Evolutionary conservation across 768 basidiomycete species (phyloP).

Genomic region (Boletus tylopilopsis): DNA sequence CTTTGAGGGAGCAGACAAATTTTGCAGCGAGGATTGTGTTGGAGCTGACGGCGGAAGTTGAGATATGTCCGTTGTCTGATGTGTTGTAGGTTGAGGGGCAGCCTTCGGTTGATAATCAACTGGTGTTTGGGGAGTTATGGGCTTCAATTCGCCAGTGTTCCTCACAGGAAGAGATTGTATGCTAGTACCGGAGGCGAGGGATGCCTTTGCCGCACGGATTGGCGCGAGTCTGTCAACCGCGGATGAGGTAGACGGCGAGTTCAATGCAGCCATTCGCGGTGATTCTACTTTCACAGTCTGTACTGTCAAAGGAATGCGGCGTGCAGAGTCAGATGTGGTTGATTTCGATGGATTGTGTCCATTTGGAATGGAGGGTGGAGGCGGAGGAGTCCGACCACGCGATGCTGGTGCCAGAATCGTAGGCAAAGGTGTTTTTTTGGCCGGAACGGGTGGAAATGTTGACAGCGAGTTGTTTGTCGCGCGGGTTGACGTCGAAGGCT

Average conservation of each 20-base stretch:
- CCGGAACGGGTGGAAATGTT: neutral
- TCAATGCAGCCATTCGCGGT: constrained; percentile 7
- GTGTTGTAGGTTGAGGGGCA: neutral
- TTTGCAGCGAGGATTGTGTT: constrained; percentile 1
- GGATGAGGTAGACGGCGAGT: constrained; percentile 3
- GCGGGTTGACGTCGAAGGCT: constrained; percentile 9
- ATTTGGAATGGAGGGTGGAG: neutral
- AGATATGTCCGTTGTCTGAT: neutral
- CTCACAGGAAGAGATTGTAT: constrained; percentile 8
- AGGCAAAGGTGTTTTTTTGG: neutral
- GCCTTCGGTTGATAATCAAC: constrained; percentile 1
- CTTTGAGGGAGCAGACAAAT: neutral
- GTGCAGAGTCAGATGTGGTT: neutral
- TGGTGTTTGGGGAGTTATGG: neutral
- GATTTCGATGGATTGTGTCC: neutral
- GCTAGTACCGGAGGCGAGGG: constrained; percentile 12
- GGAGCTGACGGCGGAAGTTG: neutral
- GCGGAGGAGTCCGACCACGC: neutral
- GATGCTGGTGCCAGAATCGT: neutral
- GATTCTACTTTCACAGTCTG: constrained; percentile 23
- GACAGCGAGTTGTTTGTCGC: constrained; percentile 21
- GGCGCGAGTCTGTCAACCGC: constrained; percentile 29
- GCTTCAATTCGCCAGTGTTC: neutral
- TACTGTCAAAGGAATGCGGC: neutral
- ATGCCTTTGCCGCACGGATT: constrained; percentile 32